Evolutionary conservation across 208 protist genomes (phyloP), one percentile per base, ranked within the genome.

Genomic region (Acanthamoeba lenticulata): DNA sequence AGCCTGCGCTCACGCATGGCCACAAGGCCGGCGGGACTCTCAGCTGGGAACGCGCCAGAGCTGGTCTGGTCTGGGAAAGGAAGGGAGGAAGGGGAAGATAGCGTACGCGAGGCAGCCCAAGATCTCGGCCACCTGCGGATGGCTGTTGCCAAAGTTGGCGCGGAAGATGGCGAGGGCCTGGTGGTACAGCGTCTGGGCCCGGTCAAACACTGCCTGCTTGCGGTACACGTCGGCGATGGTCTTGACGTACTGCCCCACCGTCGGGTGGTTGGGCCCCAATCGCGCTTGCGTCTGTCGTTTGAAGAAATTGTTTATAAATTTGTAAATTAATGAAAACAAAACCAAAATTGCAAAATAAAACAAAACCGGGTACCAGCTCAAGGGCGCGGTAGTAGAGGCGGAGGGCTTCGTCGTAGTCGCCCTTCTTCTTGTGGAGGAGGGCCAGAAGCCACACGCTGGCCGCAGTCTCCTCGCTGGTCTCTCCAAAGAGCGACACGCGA

Each of bases 381-480:
- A 93, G 44, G 29, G 90, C 90, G 24, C 52, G 32, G 17, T 74
- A 60, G 52, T 93, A 86, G 6, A 81, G 65, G 7, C 38, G 60
- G 44, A 93, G 42, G 2, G 90, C 90, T n/a, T 72, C 72, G 3
- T 72, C 62, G 32, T 93, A 93, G 52, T 93, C 52, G 32, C 90
- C 90, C n/a, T 86, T 79, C 90, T 93, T 93, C 90, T 93, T 93
- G 45, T 93, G 90, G 0, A 93, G 36, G 1, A 81, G 65, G 2
- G 90, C 65, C 1, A 93, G 52, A 3, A 93, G 90, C 62, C 55
- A 90, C 21, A 90, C 34, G 49, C 83, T 72, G 4, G 83, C 1
- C 29, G 55, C 83, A 13, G 83, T 69, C 1, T 69, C 83, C 38
- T 90, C 83, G 40, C 52, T 60, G 21, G 0, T 60, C 1, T 90